Conservation (phyloP, 75 land plant genomes). For the Gnetum montanum region DNA sequence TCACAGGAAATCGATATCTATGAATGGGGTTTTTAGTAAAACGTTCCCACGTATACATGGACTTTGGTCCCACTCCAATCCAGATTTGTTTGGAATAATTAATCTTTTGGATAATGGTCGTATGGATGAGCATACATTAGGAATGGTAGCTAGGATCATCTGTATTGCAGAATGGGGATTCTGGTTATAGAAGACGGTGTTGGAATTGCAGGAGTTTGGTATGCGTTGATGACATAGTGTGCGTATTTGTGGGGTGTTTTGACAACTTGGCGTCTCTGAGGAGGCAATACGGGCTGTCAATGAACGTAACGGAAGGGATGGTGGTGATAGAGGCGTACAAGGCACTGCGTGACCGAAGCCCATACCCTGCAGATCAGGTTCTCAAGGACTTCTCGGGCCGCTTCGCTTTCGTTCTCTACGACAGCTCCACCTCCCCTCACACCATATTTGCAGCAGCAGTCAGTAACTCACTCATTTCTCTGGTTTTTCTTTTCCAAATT, state of each 20-base stretch:
- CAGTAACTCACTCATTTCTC: no score
- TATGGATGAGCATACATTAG: background rate
- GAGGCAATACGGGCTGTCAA: constrained; percentile 75
- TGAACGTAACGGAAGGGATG: constrained; percentile 62
- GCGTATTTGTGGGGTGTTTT: constrained; percentile 69
- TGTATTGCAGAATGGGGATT: background rate
- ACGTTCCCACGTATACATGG: background rate
- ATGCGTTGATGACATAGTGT: constrained; percentile 56
- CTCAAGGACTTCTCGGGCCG: constrained; percentile 60
- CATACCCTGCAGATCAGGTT: constrained; percentile 90
- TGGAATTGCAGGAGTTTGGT: constrained; percentile 52
- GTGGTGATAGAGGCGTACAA: constrained; percentile 77
- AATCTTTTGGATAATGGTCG: background rate
- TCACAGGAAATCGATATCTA: background rate
- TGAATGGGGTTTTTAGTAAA: background rate
- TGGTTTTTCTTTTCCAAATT: no score
- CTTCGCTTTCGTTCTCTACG: constrained; percentile 82
- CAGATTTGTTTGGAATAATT: background rate
- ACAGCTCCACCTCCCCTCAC: constrained; percentile 30
- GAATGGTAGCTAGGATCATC: background rate
- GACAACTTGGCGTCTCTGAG: constrained; percentile 59
- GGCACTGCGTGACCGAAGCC: constrained; percentile 78
- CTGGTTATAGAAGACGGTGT: no score
- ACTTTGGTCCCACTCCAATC: background rate
- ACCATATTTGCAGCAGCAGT: constrained; percentile 63